Evolutionary conservation across 805 yeast genomes (phyloP).

Genomic region (Lipomyces chichibuensis): DNA sequence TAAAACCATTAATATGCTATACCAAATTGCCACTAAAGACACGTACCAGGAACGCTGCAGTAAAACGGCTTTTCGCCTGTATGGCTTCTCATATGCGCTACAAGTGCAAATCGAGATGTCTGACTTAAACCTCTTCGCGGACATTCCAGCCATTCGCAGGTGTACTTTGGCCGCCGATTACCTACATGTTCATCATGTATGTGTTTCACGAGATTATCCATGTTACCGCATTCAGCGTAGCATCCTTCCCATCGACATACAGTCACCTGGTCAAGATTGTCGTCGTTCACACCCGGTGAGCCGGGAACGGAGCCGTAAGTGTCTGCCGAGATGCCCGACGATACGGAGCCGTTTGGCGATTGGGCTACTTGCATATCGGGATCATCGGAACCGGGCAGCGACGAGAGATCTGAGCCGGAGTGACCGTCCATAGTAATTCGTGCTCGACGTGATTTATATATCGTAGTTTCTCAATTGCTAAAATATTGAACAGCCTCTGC

Average conservation of each 20-base stretch:
- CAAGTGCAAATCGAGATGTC: slow-evolving; percentile 60
- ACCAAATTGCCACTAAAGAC: not conserved
- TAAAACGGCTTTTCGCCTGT: slow-evolving; percentile 68
- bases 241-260: slow-evolving; percentile 51
- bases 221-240: slow-evolving; percentile 39
- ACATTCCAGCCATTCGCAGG: slow-evolving; percentile 68
- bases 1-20: not conserved
- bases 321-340: slow-evolving; percentile 31
- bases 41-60: slow-evolving; percentile 54
- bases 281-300: slow-evolving; percentile 37
- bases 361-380: slow-evolving; percentile 9
- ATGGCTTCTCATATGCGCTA: slow-evolving; percentile 66
- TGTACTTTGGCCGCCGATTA: slow-evolving; percentile 46
- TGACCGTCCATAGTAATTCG: slow-evolving; percentile 1
- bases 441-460: not conserved
- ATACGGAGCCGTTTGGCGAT: slow-evolving; percentile 20
- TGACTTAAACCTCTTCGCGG: slow-evolving; percentile 55
- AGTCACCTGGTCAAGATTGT: slow-evolving; percentile 35
- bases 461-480: not conserved
- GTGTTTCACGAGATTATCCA: slow-evolving; percentile 50
- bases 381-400: slow-evolving; percentile 20
- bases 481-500: not conserved
- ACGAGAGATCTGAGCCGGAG: slow-evolving; percentile 23
- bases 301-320: slow-evolving; percentile 36
- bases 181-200: slow-evolving; percentile 49